Percentiles rank a stretch among this genome's conserved stretches.
Evolutionary conservation across 2,329 filamentous ascomycete species (phyloP).

Genomic region (Fusarium fujikuroi): DNA sequence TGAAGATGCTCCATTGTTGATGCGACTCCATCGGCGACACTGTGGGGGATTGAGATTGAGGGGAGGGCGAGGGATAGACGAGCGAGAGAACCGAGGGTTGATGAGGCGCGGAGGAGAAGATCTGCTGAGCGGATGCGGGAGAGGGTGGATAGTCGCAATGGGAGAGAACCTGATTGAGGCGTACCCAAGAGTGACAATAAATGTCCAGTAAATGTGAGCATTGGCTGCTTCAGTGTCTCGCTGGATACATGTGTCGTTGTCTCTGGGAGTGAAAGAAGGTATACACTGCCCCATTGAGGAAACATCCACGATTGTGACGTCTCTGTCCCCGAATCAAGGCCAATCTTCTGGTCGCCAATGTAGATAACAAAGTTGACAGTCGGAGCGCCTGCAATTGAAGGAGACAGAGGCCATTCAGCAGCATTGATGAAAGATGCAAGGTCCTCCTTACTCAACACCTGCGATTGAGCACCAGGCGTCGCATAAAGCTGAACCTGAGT

Average conservation of each 20-base stretch:
- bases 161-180: conserved; percentile 83
- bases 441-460: conserved; percentile 82
- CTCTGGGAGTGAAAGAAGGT: conserved; percentile 63
- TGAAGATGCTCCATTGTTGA: conserved; percentile 82
- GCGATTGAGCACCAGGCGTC: conserved; percentile 68
- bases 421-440: conserved; percentile 96
- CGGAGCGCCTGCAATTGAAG: conserved; percentile 90
- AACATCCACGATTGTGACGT: conserved; percentile 83
- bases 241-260: conserved; percentile 65
- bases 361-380: conserved; percentile 98
- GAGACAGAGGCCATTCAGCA: conserved; percentile 95
- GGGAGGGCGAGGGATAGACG: conserved; percentile 85
- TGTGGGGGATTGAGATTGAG: conserved; percentile 89
- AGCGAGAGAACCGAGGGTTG: conserved; percentile 91
- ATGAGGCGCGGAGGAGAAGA: conserved; percentile 87
- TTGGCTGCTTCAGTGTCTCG: conserved; percentile 77
- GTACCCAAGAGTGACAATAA: conserved; percentile 88
- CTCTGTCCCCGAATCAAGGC: conserved; percentile 55
- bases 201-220: conserved; percentile 92
- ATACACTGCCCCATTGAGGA: conserved; percentile 89
- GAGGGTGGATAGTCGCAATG: conserved; percentile 84
- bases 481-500: conserved; percentile 97
- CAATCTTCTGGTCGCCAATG: conserved; percentile 81
- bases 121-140: conserved; percentile 87
- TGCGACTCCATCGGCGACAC: conserved; percentile 86